These are phyloP conservation scores for Zymoseptoria tritici DNA, from an alignment of 2,329 filamentous ascomycete genomes.

Conservation along the genomic window DNA sequence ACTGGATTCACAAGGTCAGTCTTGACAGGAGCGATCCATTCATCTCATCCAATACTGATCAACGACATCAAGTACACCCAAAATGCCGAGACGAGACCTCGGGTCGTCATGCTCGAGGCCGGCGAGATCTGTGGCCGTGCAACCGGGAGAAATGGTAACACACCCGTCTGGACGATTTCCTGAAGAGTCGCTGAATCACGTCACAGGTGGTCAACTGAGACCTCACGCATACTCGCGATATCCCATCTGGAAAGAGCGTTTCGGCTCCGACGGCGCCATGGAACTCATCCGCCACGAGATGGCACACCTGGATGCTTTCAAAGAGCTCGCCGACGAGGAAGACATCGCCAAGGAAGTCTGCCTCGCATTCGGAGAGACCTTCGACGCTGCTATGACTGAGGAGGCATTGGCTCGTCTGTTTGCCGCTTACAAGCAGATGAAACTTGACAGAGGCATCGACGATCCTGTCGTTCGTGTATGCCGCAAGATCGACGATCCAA, in stretches of 20 bases:
- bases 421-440: conserved; percentile 24
- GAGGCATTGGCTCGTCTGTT: conserved; percentile 26
- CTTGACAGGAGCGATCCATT: neutral
- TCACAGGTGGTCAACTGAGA: conserved; percentile 20
- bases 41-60: neutral
- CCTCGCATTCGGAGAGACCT: conserved; percentile 27
- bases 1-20: conserved; percentile 25
- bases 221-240: conserved; percentile 28
- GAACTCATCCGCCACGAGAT: conserved; percentile 24
- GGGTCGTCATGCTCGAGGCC: conserved; percentile 16
- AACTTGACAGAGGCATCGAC: conserved; percentile 23
- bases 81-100: conserved; percentile 7
- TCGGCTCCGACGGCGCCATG: conserved; percentile 25
- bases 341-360: conserved; percentile 25
- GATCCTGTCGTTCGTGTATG: conserved; percentile 24
- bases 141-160: conserved; percentile 14
- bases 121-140: conserved; percentile 15
- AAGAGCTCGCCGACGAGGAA: conserved; percentile 13
- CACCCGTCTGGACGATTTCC: neutral
- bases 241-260: conserved; percentile 22
- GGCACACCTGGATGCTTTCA: conserved; percentile 23
- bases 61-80: conserved; percentile 9
- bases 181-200: neutral
- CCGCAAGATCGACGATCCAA: conserved; percentile 15
- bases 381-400: conserved; percentile 30